Base-by-base conservation (phyloP, 2,329 filamentous ascomycete species). In the Sclerotinia subarctica region DNA sequence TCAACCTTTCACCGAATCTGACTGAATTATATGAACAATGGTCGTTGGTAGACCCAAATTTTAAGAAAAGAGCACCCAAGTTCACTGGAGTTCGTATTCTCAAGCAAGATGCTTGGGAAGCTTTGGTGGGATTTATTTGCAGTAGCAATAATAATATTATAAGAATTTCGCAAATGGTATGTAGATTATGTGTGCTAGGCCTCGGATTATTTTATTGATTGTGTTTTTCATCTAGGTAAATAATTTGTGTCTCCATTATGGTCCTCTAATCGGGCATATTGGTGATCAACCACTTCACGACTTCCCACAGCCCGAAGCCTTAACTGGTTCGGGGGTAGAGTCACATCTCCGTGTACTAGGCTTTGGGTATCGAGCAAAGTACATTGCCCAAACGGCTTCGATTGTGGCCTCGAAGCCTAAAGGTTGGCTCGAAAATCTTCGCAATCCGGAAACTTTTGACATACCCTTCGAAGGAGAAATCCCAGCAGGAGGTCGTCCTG, bases 71-170 rank as follows among this genome's bases (percentile, higher is more conserved):
- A 73, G 94, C 95, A 0, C 90, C 91, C 0, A 88, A 90, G 67
- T 99, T 99, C 78, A 90, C 90, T 0, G 95, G 96, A 17, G 91
- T 99, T 67, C 89, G 95, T 29, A 97, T 99, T 72, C 81, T 99
- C 56, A 92, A 90, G 74, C 95, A 99, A 80, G 94, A 97, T 81
- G 89, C 94, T 0, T 99, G 96, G 95, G 95, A 99, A 79, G 89
- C 95, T 0, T 83, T 99, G 29, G 83, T 99, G 32, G 90, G 91
- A 68, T 99, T 99, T 79, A 99, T 99, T 72, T 99, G 95, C 83
- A 97, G 94, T 79, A 97, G 93, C 80, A 99, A 99, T 80, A 99
- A 99, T 81, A 97, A 99, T 77, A 99, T 99, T 70, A 86, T 89
- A 2, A 88, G 95, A 51, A 99, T 99, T 77, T 94, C 92, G 6